phyloP scores from a whole-genome alignment of 148 eudicot genomes.

The Fagopyrum tataricum region DNA sequence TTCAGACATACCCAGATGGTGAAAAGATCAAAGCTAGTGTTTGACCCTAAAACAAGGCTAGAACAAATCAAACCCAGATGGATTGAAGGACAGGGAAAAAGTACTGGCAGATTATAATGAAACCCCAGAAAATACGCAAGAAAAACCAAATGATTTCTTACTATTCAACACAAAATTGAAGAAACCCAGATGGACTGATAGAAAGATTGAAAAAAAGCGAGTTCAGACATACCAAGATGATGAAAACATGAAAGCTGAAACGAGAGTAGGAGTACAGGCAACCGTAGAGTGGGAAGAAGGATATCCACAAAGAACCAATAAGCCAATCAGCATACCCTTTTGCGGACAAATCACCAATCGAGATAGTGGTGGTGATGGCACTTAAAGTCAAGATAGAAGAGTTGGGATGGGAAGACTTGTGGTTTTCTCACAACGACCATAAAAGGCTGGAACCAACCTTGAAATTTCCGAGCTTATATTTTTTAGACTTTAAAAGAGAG shows the following conservation, averaged over 20 bases:
- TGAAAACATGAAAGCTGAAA: not conserved
- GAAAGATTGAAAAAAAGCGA: constrained; percentile 7
- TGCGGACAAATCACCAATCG: not conserved
- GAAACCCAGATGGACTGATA: constrained; percentile 10
- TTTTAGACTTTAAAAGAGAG: not conserved
- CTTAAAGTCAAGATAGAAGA: constrained; percentile 17
- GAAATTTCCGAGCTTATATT: constrained; percentile 11
- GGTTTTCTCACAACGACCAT: constrained; percentile 5
- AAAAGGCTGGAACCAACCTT: not conserved
- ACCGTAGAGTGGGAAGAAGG: not conserved
- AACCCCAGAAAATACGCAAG: constrained; percentile 4
- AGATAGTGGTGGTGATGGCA: not conserved
- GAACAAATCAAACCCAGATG: constrained; percentile 13
- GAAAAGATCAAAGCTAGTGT: too few species aligned
- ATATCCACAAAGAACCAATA: not conserved
- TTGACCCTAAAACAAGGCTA: too few species aligned
- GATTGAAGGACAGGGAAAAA: not conserved
- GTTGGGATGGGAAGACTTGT: constrained; percentile 8
- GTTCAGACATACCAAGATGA: constrained; percentile 32
- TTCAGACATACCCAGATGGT: too few species aligned
- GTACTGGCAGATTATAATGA: not conserved
- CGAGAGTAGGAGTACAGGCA: not conserved
- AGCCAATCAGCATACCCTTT: constrained; percentile 1
- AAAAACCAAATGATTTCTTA: not conserved
- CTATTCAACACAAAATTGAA: constrained; percentile 18